phyloP scores from a whole-genome alignment of 2,329 filamentous ascomycete species.

The Zymoseptoria passerinii region DNA sequence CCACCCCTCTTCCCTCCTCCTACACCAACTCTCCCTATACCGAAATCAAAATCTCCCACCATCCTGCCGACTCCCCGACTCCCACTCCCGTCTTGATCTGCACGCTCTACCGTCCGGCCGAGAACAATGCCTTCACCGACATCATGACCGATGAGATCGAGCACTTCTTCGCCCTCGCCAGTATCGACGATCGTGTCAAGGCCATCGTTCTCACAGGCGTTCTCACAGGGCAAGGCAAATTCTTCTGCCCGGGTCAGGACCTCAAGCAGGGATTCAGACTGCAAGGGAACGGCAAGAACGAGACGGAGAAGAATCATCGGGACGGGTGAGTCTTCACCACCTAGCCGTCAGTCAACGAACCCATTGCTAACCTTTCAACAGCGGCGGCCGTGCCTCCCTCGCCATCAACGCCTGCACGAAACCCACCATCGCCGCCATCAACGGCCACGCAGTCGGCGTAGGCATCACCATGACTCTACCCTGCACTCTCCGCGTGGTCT shows the following conservation, averaged over 20 bases:
- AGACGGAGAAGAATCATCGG: slow-evolving; percentile 17
- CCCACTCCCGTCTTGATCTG: slow-evolving; percentile 14
- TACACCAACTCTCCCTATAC: slow-evolving; percentile 8
- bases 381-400: slow-evolving; percentile 14
- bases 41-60: slow-evolving; percentile 16
- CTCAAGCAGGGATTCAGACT: slow-evolving; percentile 16
- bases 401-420: slow-evolving; percentile 18
- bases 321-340: slow-evolving; percentile 9
- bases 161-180: slow-evolving; percentile 16
- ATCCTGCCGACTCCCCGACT: slow-evolving; percentile 10
- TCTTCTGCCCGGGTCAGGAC: slow-evolving; percentile 18
- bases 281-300: slow-evolving; percentile 12
- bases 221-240: slow-evolving; percentile 13
- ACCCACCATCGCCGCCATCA: slow-evolving; percentile 16
- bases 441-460: slow-evolving; percentile 16
- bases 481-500: slow-evolving; percentile 12
- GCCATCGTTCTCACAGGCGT: slow-evolving; percentile 13
- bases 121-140: slow-evolving; percentile 18
- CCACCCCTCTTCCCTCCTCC: slow-evolving; percentile 3
- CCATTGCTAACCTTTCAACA: slow-evolving; percentile 2
- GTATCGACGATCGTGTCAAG: slow-evolving; percentile 17
- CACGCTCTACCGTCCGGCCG: slow-evolving; percentile 11
- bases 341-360: not conserved
- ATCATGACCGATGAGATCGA: slow-evolving; percentile 19
- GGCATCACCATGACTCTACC: slow-evolving; percentile 18